Evolutionary conservation across 176 grass and related monocot genomes (phyloP).

Genomic region (Poa pratensis): DNA sequence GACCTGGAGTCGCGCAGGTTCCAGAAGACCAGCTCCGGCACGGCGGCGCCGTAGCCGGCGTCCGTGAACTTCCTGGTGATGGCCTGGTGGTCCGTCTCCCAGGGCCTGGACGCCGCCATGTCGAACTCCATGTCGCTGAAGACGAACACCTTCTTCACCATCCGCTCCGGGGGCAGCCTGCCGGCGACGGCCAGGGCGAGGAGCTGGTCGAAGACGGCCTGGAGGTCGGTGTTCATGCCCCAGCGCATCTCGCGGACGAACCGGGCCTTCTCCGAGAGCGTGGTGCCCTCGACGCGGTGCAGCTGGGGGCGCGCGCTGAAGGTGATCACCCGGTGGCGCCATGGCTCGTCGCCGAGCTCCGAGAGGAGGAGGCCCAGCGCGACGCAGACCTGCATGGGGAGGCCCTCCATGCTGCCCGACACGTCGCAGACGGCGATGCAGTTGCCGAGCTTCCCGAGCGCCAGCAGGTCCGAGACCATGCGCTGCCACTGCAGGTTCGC

Average conservation of each 20-base stretch:
- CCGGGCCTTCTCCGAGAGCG: slow-evolving; percentile 51
- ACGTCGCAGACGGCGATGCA: slow-evolving; percentile 83
- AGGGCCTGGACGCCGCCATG: slow-evolving; percentile 38
- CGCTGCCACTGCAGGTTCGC: slow-evolving; percentile 5
- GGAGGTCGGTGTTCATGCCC: slow-evolving; percentile 72
- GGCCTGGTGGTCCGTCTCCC: slow-evolving; percentile 89
- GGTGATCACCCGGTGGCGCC: slow-evolving; percentile 58
- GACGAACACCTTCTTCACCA: slow-evolving; percentile 64
- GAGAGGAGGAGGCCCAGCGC: slow-evolving; percentile 70
- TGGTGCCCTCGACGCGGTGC: slow-evolving; percentile 47
- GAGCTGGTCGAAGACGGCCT: slow-evolving; percentile 73
- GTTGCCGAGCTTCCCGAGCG: slow-evolving; percentile 53
- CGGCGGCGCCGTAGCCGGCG: slow-evolving; percentile 55
- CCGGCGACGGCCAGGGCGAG: background rate
- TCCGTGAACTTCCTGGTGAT: slow-evolving; percentile 60
- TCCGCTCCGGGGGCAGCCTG: slow-evolving; percentile 51
- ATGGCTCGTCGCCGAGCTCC: slow-evolving; percentile 68
- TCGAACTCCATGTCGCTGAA: slow-evolving; percentile 84
- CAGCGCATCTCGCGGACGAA: slow-evolving; percentile 59
- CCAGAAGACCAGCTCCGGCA: slow-evolving; percentile 85
- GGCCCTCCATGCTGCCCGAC: slow-evolving; percentile 61
- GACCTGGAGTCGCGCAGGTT: slow-evolving; percentile 66
- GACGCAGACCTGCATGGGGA: slow-evolving; percentile 71
- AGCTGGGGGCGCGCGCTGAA: slow-evolving; percentile 62
- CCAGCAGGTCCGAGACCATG: slow-evolving; percentile 43